Base-by-base conservation (phyloP, 179 eudicot genomes). In the Amaranthus tricolor region DNA sequence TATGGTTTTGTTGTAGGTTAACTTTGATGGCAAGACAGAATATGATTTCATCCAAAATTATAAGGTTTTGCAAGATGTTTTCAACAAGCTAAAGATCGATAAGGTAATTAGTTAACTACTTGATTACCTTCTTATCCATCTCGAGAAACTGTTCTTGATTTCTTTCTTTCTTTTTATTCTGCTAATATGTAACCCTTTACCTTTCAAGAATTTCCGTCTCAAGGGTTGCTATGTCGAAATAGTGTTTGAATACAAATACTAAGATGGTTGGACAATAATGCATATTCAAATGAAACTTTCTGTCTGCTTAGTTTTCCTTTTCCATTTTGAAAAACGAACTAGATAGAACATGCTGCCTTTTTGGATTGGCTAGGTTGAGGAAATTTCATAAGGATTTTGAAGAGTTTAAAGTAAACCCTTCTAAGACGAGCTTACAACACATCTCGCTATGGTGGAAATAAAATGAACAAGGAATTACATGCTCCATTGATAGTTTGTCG, bases 41-140 rank as follows among this genome's bases (percentile, higher is more conserved):
- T 94, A 92, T 81, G 97, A 94, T 79, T 90, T 86, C 83, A 94
- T 94, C 81, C 98, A 94, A 81, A 94, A 94, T 63, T 94, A 94
- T 82, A 94, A 94, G 84, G 88, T 94, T 78, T 85, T 94, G 81
- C 98, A 94, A 74, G 97, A 92, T 67, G 97, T 90, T 43, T 94
- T 94, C 69, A 92, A 79, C 82, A 94, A 94, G 86, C 85, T 94
- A n/a, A 94, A 92, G 74, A 89, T 94, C 70, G 86, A 86, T n/a
- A 94, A 94, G 96, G 97, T 90, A 84, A 60, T 61, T 62, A 21
- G 54, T 19, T 31, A 49, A 6, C 47, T 43, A 13, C 14, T 40
- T 40, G 15, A 16, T 44, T 20, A 0, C n/a, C 40, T 8, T 21
- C 64, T 57, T n/a, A 10, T 17, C 31, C 44, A 54, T 74, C 5